Percentiles rank a stretch among this genome's conserved stretches.
These are phyloP conservation scores for Penicillium sp. DNA, from an alignment of 2,329 filamentous ascomycete genomes.

Conservation along the genomic window DNA sequence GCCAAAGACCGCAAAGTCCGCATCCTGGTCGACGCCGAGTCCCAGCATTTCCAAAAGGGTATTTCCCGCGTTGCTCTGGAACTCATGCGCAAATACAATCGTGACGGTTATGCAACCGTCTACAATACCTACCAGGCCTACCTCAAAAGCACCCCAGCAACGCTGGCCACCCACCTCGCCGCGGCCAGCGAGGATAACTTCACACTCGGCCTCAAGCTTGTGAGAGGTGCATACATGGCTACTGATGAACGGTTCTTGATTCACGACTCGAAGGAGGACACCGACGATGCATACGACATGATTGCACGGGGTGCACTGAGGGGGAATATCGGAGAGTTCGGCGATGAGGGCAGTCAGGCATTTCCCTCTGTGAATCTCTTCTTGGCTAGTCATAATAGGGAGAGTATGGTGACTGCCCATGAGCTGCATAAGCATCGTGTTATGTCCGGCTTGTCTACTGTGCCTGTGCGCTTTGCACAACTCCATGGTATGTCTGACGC, in stretches of 20 bases:
- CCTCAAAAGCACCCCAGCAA: constrained; percentile 59
- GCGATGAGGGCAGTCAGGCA: constrained; percentile 7
- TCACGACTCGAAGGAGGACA: constrained; percentile 67
- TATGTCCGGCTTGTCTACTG: constrained; percentile 38
- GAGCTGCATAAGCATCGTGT: constrained; percentile 48
- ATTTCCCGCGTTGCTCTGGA: constrained; percentile 76
- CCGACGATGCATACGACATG: constrained; percentile 68
- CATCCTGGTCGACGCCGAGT: constrained; percentile 82
- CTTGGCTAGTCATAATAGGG: constrained; percentile 77
- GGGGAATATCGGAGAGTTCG: constrained; percentile 37
- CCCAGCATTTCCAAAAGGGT: constrained; percentile 70
- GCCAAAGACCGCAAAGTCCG: constrained; percentile 61
- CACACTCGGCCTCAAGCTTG: constrained; percentile 68
- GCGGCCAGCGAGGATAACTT: constrained; percentile 59
- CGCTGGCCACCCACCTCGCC: constrained; percentile 59
- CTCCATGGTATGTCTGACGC: constrained; percentile 61
- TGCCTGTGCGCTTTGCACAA: constrained; percentile 54
- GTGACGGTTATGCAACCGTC: constrained; percentile 60
- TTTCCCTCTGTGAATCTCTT: constrained; percentile 64
- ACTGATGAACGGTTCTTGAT: constrained; percentile 67
- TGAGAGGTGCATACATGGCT: constrained; percentile 69
- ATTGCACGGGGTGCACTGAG: constrained; percentile 65
- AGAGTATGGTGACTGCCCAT: constrained; percentile 59
- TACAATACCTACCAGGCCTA: constrained; percentile 81
- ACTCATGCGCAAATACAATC: constrained; percentile 76